These are phyloP conservation scores for Collariella sp. DNA, from an alignment of 495 filamentous ascomycete species.

Conservation along the genomic window DNA sequence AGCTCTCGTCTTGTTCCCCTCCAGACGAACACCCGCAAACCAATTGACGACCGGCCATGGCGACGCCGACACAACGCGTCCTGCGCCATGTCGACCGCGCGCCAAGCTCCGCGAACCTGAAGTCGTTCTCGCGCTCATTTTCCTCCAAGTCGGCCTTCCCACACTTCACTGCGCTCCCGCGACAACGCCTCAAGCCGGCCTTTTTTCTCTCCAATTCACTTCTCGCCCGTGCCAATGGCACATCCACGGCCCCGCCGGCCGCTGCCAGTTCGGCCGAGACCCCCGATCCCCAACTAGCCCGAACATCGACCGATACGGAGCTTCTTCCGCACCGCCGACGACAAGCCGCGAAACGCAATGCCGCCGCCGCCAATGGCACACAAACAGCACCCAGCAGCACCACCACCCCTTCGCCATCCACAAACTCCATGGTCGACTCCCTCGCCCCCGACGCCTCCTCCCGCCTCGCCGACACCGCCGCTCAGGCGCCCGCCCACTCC, in stretches of 20 bases:
- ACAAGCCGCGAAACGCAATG: constrained; percentile 29
- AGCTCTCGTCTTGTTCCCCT: not conserved
- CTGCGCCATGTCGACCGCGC: constrained; percentile 9
- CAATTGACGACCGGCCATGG: constrained; percentile 23
- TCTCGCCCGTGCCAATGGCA: constrained; percentile 24
- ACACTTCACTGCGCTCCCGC: constrained; percentile 8
- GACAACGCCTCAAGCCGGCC: constrained; percentile 25
- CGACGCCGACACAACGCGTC: constrained; percentile 20
- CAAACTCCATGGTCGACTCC: constrained; percentile 17
- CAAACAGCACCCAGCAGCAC: not conserved
- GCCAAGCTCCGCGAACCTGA: constrained; percentile 1
- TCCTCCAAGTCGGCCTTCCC: constrained; percentile 19
- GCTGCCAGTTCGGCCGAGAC: constrained; percentile 4
- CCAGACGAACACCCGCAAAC: not conserved
- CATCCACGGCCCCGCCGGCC: constrained; percentile 8
- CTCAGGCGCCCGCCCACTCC: constrained; percentile 56
- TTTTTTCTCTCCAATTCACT: constrained; percentile 38
- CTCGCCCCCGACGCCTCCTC: constrained; percentile 80
- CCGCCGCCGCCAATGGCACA: constrained; percentile 2
- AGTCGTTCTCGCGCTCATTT: constrained; percentile 4
- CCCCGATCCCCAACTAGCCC: not conserved
- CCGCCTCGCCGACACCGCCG: constrained; percentile 62
- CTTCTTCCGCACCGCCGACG: constrained; percentile 37
- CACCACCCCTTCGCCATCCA: not conserved
- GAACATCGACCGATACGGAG: not conserved